Conservation (phyloP, 352 stramenopile species). For the Phytopythium montanum region DNA sequence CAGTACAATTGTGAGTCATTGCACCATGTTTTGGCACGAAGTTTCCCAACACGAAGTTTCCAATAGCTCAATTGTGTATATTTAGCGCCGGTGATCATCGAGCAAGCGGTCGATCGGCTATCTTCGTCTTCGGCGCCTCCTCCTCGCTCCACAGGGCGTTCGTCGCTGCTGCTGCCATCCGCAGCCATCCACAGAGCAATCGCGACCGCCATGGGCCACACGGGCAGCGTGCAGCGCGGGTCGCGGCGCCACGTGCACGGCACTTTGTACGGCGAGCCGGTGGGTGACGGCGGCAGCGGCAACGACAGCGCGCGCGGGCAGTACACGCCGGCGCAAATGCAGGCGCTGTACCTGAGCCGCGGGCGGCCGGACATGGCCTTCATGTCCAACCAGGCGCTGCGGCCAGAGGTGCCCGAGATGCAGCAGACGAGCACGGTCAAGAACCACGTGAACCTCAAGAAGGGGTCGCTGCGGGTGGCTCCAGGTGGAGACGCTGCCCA, state of each 20-base stretch:
- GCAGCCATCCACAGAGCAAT: neutral
- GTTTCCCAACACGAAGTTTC: too few species aligned
- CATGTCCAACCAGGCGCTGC: conserved; percentile 64
- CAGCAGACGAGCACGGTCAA: conserved; percentile 82
- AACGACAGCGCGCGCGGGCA: conserved; percentile 33
- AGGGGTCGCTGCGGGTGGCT: conserved; percentile 61
- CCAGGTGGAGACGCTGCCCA: conserved; percentile 14
- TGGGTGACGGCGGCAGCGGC: conserved; percentile 19
- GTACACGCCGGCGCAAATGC: conserved; percentile 81
- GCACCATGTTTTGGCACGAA: too few species aligned
- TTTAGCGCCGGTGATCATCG: too few species aligned
- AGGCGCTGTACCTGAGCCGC: conserved; percentile 78
- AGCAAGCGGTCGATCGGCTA: too few species aligned
- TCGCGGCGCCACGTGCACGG: conserved; percentile 25
- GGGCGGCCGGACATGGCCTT: conserved; percentile 81
- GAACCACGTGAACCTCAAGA: conserved; percentile 87
- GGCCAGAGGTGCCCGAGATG: conserved; percentile 64
- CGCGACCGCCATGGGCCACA: conserved; percentile 52
- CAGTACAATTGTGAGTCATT: too few species aligned
- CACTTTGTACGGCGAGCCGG: conserved; percentile 64
- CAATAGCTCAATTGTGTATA: too few species aligned
- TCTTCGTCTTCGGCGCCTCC: neutral
- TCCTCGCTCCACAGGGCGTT: neutral
- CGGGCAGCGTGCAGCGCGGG: conserved; percentile 57
- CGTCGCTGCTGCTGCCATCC: neutral